Evolutionary conservation across 441 rosid genomes (phyloP).

Genomic region (Populus hybrid): DNA sequence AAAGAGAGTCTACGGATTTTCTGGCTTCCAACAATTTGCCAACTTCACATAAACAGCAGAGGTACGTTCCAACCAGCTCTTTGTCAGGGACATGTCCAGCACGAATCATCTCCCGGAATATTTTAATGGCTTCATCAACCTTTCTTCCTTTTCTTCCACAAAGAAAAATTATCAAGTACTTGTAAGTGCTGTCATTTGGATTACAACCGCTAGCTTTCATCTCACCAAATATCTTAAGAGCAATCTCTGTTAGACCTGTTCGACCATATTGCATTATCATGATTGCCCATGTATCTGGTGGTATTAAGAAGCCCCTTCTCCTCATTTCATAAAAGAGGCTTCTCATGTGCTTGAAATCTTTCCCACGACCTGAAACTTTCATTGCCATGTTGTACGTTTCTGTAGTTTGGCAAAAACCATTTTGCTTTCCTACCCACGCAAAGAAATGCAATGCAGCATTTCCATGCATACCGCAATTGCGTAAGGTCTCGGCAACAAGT

Average conservation of each 20-base stretch:
- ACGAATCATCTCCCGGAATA: conserved; percentile 68
- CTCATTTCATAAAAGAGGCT: conserved; percentile 73
- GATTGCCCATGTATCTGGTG: conserved; percentile 79
- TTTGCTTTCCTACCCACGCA: conserved; percentile 66
- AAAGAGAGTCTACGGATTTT: conserved; percentile 42
- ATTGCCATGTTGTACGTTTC: conserved; percentile 85
- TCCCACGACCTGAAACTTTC: conserved; percentile 73
- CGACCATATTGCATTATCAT: conserved; percentile 87
- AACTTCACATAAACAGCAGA: conserved; percentile 64
- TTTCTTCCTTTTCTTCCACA: conserved; percentile 71
- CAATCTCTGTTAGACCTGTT: conserved; percentile 71
- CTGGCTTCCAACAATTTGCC: conserved; percentile 49
- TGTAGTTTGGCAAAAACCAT: conserved; percentile 54
- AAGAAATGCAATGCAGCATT: conserved; percentile 59
- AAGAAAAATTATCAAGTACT: conserved; percentile 63
- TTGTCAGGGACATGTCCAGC: conserved; percentile 54
- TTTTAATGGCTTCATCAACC: conserved; percentile 53
- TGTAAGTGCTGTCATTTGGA: conserved; percentile 61
- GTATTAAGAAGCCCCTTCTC: conserved; percentile 54
- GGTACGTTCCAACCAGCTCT: conserved; percentile 56
- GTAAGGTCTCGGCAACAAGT: conserved; percentile 53
- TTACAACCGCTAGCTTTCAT: conserved; percentile 54
- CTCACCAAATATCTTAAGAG: conserved; percentile 57
- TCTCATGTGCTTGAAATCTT: conserved; percentile 85
- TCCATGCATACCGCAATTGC: conserved; percentile 45